A percentile compares a stretch with the other conserved stretches of the same genome.
Conservation (phyloP, 202 grass and related monocot species). For the Alloteropsis angusta region DNA sequence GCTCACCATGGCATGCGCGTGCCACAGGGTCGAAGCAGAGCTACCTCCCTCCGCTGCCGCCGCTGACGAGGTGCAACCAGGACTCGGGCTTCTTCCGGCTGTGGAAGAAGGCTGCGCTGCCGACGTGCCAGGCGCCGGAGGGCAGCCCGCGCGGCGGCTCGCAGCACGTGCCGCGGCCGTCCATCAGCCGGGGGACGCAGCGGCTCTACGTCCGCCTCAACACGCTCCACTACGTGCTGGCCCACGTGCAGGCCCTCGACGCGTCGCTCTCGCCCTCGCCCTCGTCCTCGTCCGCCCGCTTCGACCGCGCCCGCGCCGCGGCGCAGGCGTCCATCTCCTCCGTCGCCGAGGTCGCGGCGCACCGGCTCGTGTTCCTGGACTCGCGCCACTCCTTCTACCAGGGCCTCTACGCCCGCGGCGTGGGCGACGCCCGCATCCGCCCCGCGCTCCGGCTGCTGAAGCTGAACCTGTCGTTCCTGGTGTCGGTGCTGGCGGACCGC, state of each 20-base stretch:
- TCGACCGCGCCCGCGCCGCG: conserved; percentile 35
- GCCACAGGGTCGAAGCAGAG: conserved; percentile 52
- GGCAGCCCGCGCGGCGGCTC: conserved; percentile 17
- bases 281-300: neutral
- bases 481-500: conserved; percentile 49
- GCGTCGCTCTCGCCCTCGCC: conserved; percentile 38
- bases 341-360: conserved; percentile 74
- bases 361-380: conserved; percentile 89
- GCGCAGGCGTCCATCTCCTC: conserved; percentile 38
- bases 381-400: conserved; percentile 77
- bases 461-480: conserved; percentile 79
- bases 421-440: conserved; percentile 44
- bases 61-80: conserved; percentile 75
- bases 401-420: conserved; percentile 45
- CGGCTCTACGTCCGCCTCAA: conserved; percentile 91
- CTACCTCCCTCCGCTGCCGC: conserved; percentile 64
- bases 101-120: conserved; percentile 64
- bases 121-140: conserved; percentile 43
- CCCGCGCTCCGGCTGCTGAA: conserved; percentile 57
- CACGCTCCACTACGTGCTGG: conserved; percentile 75
- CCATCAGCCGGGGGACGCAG: conserved; percentile 79
- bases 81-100: conserved; percentile 62
- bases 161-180: conserved; percentile 48
- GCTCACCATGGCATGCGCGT: neutral
- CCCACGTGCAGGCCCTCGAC: conserved; percentile 50